Percentiles rank a stretch among this genome's conserved stretches.
Evolutionary conservation across 2,329 filamentous ascomycete genomes (phyloP).

Genomic region (Colletotrichum sp.): DNA sequence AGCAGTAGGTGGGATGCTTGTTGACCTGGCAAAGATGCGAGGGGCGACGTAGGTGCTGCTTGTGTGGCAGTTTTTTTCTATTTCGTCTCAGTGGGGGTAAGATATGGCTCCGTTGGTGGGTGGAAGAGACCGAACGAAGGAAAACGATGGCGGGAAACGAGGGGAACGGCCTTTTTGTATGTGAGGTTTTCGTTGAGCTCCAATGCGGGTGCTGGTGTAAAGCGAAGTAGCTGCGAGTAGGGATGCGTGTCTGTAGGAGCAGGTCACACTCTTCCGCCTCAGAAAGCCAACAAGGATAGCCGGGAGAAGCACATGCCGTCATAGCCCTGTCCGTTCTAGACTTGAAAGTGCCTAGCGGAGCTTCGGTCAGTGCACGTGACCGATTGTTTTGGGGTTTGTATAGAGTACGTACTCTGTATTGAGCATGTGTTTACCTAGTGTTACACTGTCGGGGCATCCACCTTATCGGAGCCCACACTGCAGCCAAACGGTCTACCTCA

Average conservation of each 20-base stretch:
- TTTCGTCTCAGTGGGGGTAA: neutral
- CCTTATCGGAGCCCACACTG: too few species aligned
- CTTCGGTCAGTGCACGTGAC: slow-evolving; percentile 1
- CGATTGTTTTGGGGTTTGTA: neutral
- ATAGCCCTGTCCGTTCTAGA: slow-evolving; percentile 16
- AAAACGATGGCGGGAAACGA: neutral
- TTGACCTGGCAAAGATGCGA: neutral
- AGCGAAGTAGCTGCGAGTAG: neutral
- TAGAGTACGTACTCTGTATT: neutral
- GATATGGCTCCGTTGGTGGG: neutral
- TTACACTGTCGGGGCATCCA: neutral
- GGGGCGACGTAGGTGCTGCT: neutral
- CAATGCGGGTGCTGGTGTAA: neutral
- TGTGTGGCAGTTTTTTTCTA: neutral
- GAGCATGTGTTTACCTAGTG: neutral
- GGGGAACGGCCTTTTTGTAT: neutral
- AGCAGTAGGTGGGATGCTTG: neutral
- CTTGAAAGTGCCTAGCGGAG: slow-evolving; percentile 5
- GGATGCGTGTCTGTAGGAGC: neutral
- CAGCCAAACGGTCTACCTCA: neutral
- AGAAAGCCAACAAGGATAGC: slow-evolving; percentile 15
- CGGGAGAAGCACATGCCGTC: slow-evolving; percentile 19
- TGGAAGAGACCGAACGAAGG: neutral
- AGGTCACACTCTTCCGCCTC: slow-evolving; percentile 5
- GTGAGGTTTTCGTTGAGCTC: neutral